These are phyloP conservation scores for Leishmania major DNA, from an alignment of 208 protist species.

Conservation along the genomic window DNA sequence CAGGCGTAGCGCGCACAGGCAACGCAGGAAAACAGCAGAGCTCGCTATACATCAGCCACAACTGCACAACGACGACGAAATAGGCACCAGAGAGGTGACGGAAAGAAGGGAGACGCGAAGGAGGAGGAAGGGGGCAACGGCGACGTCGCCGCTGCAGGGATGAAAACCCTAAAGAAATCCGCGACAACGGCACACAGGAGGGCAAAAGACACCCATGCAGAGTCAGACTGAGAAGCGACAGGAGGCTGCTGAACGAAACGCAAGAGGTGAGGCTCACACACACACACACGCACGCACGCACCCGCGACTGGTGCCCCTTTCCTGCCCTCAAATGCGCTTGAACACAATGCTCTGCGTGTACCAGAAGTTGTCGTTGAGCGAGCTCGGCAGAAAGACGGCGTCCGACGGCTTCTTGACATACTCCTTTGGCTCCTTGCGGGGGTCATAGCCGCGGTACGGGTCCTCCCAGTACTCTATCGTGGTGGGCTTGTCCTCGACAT, in stretches of 20 bases:
- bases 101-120: neutral
- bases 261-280: neutral
- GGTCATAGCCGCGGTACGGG: conserved; percentile 85
- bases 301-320: neutral
- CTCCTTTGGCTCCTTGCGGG: conserved; percentile 73
- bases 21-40: neutral
- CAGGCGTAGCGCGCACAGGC: neutral
- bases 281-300: too few relatives aligned
- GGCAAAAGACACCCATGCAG: neutral
- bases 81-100: conserved; percentile 1
- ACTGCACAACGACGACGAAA: neutral
- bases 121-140: neutral
- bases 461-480: conserved; percentile 88
- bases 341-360: conserved; percentile 92
- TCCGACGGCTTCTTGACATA: conserved; percentile 70
- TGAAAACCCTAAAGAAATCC: neutral
- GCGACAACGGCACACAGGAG: neutral
- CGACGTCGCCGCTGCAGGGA: neutral
- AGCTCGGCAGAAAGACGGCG: conserved; percentile 66
- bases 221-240: neutral
- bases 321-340: conserved; percentile 59
- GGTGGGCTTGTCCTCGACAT: conserved; percentile 70
- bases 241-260: conserved; percentile 1
- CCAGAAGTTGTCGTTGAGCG: conserved; percentile 73
- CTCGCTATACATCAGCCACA: conserved; percentile 5